A percentile compares a stretch with the other conserved stretches of the same genome.
Conservation (phyloP, 2,329 filamentous ascomycete genomes). For the Corynespora cassiicola region DNA sequence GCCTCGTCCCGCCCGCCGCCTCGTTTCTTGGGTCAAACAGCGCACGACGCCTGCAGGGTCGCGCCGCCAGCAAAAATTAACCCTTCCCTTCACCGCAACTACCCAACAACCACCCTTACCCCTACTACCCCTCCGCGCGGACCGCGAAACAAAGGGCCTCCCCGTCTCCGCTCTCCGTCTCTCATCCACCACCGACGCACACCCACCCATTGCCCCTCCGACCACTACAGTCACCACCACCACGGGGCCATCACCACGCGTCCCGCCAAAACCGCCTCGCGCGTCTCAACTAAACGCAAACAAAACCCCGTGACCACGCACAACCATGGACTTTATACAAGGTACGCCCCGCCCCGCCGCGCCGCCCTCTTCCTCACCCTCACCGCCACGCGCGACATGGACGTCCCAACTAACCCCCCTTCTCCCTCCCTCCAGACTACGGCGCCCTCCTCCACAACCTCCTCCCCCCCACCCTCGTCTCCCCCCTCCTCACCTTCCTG, state of each 20-base stretch:
- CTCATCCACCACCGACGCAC: too few species aligned
- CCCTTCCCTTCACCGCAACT: too few species aligned
- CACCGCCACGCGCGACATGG: background rate
- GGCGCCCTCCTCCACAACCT: constrained; percentile 33
- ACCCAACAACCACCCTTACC: too few species aligned
- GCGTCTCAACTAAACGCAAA: background rate
- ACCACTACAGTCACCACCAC: background rate
- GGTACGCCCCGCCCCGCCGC: constrained; percentile 13
- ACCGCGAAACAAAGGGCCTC: too few species aligned
- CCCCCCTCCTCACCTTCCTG: constrained; percentile 34
- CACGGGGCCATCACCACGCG: background rate
- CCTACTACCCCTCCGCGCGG: too few species aligned
- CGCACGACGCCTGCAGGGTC: too few species aligned
- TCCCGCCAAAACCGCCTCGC: background rate
- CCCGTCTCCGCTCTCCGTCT: too few species aligned
- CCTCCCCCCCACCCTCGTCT: constrained; percentile 39
- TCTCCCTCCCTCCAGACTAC: too few species aligned
- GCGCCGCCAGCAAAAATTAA: too few species aligned
- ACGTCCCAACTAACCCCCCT: constrained; percentile 17
- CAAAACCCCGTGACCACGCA: constrained; percentile 2
- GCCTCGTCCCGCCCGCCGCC: too few species aligned
- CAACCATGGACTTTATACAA: constrained; percentile 39
- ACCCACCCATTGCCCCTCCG: background rate
- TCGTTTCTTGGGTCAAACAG: too few species aligned
- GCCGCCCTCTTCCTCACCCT: background rate